Conservation (phyloP, 805 yeast genomes). For the Candida endomychidarum region DNA sequence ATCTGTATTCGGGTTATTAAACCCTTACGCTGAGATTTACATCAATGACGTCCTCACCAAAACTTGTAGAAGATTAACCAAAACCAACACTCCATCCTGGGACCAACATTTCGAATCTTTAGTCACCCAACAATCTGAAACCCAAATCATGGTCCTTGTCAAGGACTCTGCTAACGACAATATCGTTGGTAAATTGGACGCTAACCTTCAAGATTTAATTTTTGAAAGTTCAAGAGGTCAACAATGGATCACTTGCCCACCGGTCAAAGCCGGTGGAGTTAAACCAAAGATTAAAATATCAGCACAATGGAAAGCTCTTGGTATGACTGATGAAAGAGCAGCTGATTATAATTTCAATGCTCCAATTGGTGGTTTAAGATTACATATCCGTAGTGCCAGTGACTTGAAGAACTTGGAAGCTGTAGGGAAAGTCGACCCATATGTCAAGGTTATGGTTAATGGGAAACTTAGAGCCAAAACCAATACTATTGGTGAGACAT, state of each 20-base stretch:
- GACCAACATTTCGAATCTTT: constrained; percentile 61
- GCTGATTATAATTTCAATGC: constrained; percentile 47
- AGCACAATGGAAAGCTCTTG: constrained; percentile 72
- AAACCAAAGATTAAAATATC: constrained; percentile 46
- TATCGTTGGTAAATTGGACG: constrained; percentile 52
- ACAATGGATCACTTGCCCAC: constrained; percentile 48
- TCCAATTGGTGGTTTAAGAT: constrained; percentile 66
- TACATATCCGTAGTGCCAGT: constrained; percentile 55
- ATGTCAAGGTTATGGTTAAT: constrained; percentile 57
- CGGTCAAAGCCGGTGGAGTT: constrained; percentile 42
- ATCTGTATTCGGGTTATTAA: constrained; percentile 52
- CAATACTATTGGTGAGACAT: constrained; percentile 49
- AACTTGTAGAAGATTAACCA: constrained; percentile 59
- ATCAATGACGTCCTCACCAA: constrained; percentile 57
- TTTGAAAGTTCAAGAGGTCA: constrained; percentile 51
- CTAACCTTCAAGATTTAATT: constrained; percentile 54
- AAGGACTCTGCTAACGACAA: constrained; percentile 60
- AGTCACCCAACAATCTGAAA: constrained; percentile 57
- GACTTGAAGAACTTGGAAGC: constrained; percentile 59
- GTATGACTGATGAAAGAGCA: constrained; percentile 48
- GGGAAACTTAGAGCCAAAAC: constrained; percentile 60
- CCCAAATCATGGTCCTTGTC: constrained; percentile 55
- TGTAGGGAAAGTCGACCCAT: constrained; percentile 76
- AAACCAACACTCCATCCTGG: constrained; percentile 74
- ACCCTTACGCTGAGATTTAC: constrained; percentile 69